Evolutionary conservation across 2,329 filamentous ascomycete species (phyloP), one percentile per base, ranked within the genome.

Genomic region (Rasamsonia emersonii): DNA sequence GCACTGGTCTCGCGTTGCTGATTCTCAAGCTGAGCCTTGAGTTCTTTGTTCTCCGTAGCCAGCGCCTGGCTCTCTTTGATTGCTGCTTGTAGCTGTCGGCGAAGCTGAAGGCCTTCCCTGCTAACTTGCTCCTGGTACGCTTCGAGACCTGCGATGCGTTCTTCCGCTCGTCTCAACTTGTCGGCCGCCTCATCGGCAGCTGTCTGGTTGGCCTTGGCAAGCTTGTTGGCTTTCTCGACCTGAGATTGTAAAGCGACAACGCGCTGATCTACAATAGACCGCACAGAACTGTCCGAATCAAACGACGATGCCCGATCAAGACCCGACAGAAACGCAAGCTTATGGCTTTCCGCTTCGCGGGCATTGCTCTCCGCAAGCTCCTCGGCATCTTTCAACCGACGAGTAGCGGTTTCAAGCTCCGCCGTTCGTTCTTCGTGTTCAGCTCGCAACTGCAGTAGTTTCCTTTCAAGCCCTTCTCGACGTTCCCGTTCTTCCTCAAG

Each of bases 71-170:
- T 78, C 36, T 98, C 89, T 43, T 80, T 81, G 56, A 94, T 70
- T 4, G 84, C 78, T 16, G 77, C 72, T 55, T 96, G 91, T 32
- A 98, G 72, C 53, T 96, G 89, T 53, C 91, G 80, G 33, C 91
- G 78, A 43, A 96, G 86, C 20, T 79, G 77, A 33, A 98, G 77
- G 29, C 86, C 86, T 58, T 98, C 93, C 26, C 91, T 77, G 58
- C 88, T 96, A 3, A 88, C 82, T 60, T 98, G 91, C 54, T 98
- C 91, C 61, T 98, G 91, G 56, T 96, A 96, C 17, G 86, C 85
- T 58, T 98, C 91, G 3, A 98, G 72, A 5, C 91, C 91, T 4
- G 91, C 93, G 55, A 98, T 96, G 24, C 91, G 79, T 64, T 96
- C 93, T 61, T 98, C 93, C 3, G 91, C 91, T 37, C 82, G 82